These are phyloP conservation scores for Starmera quercuum DNA, from an alignment of 805 yeast genomes.

Conservation along the genomic window DNA sequence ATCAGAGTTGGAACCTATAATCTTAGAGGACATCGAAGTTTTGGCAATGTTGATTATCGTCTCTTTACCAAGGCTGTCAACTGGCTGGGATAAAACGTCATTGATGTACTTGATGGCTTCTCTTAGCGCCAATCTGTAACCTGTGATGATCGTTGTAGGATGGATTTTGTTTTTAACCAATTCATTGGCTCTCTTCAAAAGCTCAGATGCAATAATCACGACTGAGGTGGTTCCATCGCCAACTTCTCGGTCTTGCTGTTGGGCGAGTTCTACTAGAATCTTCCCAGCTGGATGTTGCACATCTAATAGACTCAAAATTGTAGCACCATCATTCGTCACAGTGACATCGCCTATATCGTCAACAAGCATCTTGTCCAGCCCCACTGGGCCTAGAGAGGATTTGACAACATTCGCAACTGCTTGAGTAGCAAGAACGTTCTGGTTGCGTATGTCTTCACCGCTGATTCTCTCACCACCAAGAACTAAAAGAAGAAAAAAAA, in stretches of 20 bases:
- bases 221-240: slow-evolving; percentile 99
- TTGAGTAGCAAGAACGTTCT: slow-evolving; percentile 93
- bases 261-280: slow-evolving; percentile 93
- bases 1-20: slow-evolving; percentile 89
- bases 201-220: slow-evolving; percentile 90
- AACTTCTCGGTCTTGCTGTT: slow-evolving; percentile 97
- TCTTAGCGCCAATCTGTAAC: slow-evolving; percentile 86
- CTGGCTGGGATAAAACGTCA: slow-evolving; percentile 77
- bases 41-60: slow-evolving; percentile 87
- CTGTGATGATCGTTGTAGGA: slow-evolving; percentile 96
- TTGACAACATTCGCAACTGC: slow-evolving; percentile 98
- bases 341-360: slow-evolving; percentile 99
- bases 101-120: slow-evolving; percentile 82
- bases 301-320: slow-evolving; percentile 81
- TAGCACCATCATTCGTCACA: slow-evolving; percentile 98
- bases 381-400: slow-evolving; percentile 96
- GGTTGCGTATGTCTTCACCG: slow-evolving; percentile 95
- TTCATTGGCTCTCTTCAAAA: slow-evolving; percentile 88
- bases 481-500: slow-evolving; percentile 26
- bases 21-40: slow-evolving; percentile 95
- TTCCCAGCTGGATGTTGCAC: slow-evolving; percentile 99
- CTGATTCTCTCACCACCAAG: slow-evolving; percentile 93
- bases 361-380: slow-evolving; percentile 95
- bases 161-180: slow-evolving; percentile 89
- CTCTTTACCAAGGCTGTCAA: slow-evolving; percentile 67